Evolutionary conservation across 2,329 filamentous ascomycete genomes (phyloP), one percentile per base, ranked within the genome.

Genomic region (Raffaelea arxii): DNA sequence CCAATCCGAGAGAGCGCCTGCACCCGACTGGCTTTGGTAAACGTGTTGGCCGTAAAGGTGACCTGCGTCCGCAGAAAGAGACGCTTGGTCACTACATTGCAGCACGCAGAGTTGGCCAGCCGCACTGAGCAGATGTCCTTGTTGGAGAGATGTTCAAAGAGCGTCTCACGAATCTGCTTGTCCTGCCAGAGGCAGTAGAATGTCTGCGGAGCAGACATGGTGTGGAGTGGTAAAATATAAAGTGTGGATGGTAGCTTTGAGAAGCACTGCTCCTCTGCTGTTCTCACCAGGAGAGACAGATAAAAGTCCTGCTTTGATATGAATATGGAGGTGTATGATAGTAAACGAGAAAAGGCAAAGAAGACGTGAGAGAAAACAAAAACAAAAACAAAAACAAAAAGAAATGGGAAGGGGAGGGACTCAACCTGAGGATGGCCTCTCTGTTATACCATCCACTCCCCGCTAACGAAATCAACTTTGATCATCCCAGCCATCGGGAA

Each of bases 1-100:
- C 88, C 89, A 56, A 95, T 81, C 50, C 85, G 75, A 49, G 80
- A 77, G 48, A 95, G 72, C 22, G 87, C 86, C 50, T 84, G 78
- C 54, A 92, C 72, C 43, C 84, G 77, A 52, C 78, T 75, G 27
- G 82, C 78, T 56, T 81, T 82, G 44, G 85, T 89, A 60, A 94
- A 90, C 48, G 82, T 82, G 58, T 75, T 84, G 43, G 86, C 70
- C 25, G 78, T 77, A 66, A 90, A 89, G 55, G 78, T 85, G 59
- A 87, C 64, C 58, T 77, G 73, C 60, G 84, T 72, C 63, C 82
- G 75, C 54, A 77, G 67, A 68, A 90, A 90, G 56, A 88, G 73
- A 47, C 72, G 69, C 59, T 77, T 80, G 55, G 84, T 86, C 58
- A 83, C 72, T 54, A 84, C 71, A 54, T 82, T 78, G 61, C 80